Evolutionary conservation across 2,329 filamentous ascomycete genomes (phyloP), one percentile per base, ranked within the genome.

Genomic region (Ophiostoma sp.): DNA sequence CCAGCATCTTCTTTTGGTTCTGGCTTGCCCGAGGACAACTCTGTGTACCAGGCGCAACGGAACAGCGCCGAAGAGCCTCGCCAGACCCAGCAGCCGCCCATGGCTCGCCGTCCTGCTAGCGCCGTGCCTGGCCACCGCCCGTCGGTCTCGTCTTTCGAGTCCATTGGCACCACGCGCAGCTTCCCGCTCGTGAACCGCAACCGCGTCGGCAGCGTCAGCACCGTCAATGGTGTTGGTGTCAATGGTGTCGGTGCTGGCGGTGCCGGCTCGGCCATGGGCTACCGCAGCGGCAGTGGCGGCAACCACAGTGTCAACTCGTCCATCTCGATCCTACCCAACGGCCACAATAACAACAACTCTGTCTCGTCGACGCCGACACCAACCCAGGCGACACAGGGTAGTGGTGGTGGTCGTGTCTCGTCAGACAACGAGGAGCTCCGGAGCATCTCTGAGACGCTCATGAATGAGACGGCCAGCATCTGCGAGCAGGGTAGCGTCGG

Each of bases 121-220:
- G 78, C 80, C 1, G 80, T 81, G 28, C 80, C 72, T 4, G 69
- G 82, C 71, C 87, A 90, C 77, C 87, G 87, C 1, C 87, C 88
- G 6, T 89, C 88, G 0, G 80, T 87, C 28, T 87, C 88, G 3
- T 89, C 88, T 0, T 84, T 89, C 73, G 86, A 87, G 63, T 91
- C 88, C 0, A 85, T 83, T 0, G 87, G 87, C 19, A 90, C 89
- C 0, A 87, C 85, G 69, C 84, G 89, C 76, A 91, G 88, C 78
- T 91, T 91, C 75, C 89, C 89, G 0, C 82, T 91, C 5, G 85
- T 90, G 9, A 78, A 76, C 50, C 74, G 76, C 61, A 76, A 72
- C 59, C 74, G 75, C 12, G 39, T 74, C 19, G 57, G 59, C 66
- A 74, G 72, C 31, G 28, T 75, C 15, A 59, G 33, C n/a, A 50